A percentile compares a stretch with the other conserved stretches of the same genome.
Conservation (phyloP, 345 rosid species). For the Eucalyptus virginea region DNA sequence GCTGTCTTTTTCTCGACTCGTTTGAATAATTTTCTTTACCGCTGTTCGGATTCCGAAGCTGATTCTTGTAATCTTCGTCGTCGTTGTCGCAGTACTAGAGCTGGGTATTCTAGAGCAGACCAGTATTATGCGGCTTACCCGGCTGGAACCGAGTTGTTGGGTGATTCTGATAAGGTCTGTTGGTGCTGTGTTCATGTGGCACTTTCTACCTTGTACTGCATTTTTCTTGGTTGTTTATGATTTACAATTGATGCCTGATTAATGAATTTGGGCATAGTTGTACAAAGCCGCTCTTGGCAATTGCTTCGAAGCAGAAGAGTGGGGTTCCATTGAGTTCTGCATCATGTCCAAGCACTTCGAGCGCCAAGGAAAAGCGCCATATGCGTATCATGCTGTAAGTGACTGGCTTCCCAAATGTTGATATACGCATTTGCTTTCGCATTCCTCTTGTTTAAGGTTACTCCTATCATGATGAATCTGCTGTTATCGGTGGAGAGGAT, state of each 20-base stretch:
- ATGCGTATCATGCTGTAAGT: conserved; percentile 84
- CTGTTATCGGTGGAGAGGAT: neutral
- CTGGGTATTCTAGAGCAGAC: conserved; percentile 80
- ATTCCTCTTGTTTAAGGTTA: neutral
- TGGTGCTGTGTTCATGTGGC: neutral
- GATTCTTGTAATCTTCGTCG: neutral
- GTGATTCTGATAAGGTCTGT: conserved; percentile 16
- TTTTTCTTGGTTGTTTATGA: neutral
- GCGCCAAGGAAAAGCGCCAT: conserved; percentile 88
- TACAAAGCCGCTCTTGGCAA: conserved; percentile 87
- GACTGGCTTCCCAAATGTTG: neutral
- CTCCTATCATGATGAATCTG: neutral
- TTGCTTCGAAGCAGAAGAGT: conserved; percentile 76
- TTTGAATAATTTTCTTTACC: neutral
- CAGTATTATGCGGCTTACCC: conserved; percentile 98
- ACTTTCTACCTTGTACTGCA: neutral
- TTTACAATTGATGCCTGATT: neutral
- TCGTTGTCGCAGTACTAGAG: conserved; percentile 61
- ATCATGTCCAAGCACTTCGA: conserved; percentile 88
- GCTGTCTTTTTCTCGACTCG: neutral
- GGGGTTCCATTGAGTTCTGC: conserved; percentile 80
- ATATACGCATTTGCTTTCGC: neutral
- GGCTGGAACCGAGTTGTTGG: conserved; percentile 83
- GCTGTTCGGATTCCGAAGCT: neutral
- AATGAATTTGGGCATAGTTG: conserved; percentile 16